Evolutionary conservation across 768 basidiomycete genomes (phyloP), one percentile per base, ranked within the genome.

Genomic region (Sutorius australiensis): DNA sequence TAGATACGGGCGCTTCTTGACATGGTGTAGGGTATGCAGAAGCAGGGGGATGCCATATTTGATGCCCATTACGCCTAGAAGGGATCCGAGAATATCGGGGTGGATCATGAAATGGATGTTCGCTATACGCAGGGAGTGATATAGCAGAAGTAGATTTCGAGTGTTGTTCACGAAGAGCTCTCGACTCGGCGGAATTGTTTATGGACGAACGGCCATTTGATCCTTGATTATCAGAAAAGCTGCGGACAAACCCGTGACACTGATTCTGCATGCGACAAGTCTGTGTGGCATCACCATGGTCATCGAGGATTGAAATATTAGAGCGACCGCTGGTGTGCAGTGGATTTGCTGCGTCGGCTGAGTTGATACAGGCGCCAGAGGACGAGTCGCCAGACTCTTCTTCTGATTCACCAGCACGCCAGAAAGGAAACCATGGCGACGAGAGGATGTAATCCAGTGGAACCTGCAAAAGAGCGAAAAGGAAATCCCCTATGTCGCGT

Each of bases 21-120:
- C 49, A 11, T 39, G 64, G 46, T 31, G 59, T 39, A 14, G 50
- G 52, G 24, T 77, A 75, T 0, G 78, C 66, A 28, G 80, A 73
- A n/a, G 71, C 61, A 30, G 86, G 79, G 5, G 87, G 82, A 58
- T 81, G 70, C 84, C 83, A 87, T 32, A 85, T 77, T 63, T 84
- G 71, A 57, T 83, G 65, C 16, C 50, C 60, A 34, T 53, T 51
- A 27, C 47, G 48, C 32, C 54, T 49, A 31, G 67, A 47, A 30
- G 55, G 43, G 17, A 46, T 61, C 21, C 52, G 58, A 33, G 69
- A 58, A 50, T 69, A 69, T 27, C 51, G 60, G 38, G 60, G 56
- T 13, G 63, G 58, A 30, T 61, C 60, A 6, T 54, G 53, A 7
- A 55, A 54, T 32, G 61, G 41, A 46, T 59, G 54, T 46, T 71